Base-by-base conservation (phyloP, 2,329 filamentous ascomycete species). In the Diaporthe citrichinensis region DNA sequence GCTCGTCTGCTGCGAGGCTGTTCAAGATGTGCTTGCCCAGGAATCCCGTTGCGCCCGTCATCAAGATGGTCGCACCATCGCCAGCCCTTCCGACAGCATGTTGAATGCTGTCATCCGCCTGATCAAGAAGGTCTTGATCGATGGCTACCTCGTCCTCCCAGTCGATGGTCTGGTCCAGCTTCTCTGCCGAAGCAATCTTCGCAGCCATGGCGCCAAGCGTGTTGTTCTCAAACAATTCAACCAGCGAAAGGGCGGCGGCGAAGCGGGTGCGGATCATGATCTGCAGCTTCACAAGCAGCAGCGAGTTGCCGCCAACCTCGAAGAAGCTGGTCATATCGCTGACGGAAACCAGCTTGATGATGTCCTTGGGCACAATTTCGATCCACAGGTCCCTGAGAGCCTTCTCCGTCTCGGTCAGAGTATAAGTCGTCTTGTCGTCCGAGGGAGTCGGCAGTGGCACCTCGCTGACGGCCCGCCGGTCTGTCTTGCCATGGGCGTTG, bases 321-420 rank as follows among this genome's bases (percentile, higher is more conserved):
- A 87, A 88, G 78, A 88, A 87, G 78, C 85, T 82, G 2, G 85
- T 80, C 4, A 77, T 57, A 78, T 86, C 81, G 5, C 85, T 79
- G 4, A 77, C 49, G 0, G 73, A 20, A 0, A 74, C 53, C 10
- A 81, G 78, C 2, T 73, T 75, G 41, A 74, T 44, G n/a, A 77
- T 71, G 0, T 76, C 78, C 9, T 77, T 72, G 67, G 80, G 80
- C 2, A 84, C 73, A 7, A 80, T 76, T 3, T 74, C 76, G 2
- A 79, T 57, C 77, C 78, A 80, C 7, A 78, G 12, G 10, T 20
- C 28, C 17, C 23, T 34, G 17, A 74, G 51, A n/a, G 39, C 39
- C 9, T 17, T 9, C 39, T 71, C 61, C 20, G 62, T 57, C 41
- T 71, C 36, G 34, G 65, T 71, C 25, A 71, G 53, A 53, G 62